Evolutionary conservation across 768 basidiomycete species (phyloP).

Genomic region (Leccinum sublutescens): DNA sequence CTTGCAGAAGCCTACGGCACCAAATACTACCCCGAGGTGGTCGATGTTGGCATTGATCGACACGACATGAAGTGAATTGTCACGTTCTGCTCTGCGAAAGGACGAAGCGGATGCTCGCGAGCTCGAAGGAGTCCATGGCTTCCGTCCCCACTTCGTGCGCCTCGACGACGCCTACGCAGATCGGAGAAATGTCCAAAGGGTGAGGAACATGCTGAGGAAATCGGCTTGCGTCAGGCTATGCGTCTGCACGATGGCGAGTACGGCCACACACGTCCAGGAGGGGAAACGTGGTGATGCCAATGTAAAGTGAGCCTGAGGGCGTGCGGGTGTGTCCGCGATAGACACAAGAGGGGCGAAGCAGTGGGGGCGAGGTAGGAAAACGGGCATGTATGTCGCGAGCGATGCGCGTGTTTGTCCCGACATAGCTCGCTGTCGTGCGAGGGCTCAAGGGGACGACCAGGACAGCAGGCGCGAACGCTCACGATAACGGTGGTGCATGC

Average conservation of each 20-base stretch:
- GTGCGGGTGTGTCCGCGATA: no score
- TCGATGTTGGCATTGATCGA: constrained; percentile 75
- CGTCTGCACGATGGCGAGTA: constrained; percentile 61
- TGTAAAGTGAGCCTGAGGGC: no score
- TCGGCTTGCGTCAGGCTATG: constrained; percentile 58
- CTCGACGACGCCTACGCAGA: constrained; percentile 60
- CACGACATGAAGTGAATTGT: constrained; percentile 60
- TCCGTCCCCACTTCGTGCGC: constrained; percentile 76
- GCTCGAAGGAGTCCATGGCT: constrained; percentile 65
- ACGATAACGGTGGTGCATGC: no score
- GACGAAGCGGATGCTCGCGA: constrained; percentile 58
- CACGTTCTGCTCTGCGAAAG: constrained; percentile 42
- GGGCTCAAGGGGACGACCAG: no score
- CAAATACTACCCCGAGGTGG: constrained; percentile 74
- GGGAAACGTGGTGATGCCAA: no score
- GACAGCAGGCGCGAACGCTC: no score
- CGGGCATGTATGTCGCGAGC: no score
- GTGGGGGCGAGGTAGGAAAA: no score
- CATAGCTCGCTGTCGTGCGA: no score
- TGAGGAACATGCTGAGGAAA: constrained; percentile 52
- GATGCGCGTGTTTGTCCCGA: no score
- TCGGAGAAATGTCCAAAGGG: constrained; percentile 43
- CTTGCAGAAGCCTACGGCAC: constrained; percentile 68
- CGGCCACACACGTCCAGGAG: no score
- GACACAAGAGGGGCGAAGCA: no score